These are phyloP conservation scores for Diplotaxis tenuifolia DNA, from an alignment of 345 rosid genomes.

Conservation along the genomic window DNA sequence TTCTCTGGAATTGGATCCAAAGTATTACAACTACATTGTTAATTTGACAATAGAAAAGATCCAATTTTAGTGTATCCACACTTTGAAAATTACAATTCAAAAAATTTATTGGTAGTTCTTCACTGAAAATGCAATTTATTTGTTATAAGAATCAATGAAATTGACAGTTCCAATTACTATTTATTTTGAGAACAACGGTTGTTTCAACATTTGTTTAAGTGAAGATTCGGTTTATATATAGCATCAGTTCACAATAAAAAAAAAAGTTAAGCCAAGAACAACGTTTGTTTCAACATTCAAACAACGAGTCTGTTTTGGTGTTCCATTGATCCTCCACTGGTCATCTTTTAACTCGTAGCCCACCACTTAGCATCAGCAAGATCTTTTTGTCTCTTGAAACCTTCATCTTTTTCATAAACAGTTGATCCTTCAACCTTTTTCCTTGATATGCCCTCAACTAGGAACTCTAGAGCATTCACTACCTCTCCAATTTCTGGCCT, in stretches of 20 bases:
- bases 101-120: too few species aligned
- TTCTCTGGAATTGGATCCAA: too few species aligned
- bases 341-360: neutral
- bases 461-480: neutral
- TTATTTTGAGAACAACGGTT: too few species aligned
- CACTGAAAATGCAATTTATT: too few species aligned
- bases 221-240: neutral
- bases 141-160: too few species aligned
- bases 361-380: neutral
- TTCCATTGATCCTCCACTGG: neutral
- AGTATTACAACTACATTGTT: too few species aligned
- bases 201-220: too few species aligned
- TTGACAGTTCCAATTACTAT: too few species aligned
- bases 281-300: neutral
- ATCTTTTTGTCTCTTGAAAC: neutral
- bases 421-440: neutral
- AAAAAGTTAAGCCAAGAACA: neutral
- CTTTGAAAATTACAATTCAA: too few species aligned
- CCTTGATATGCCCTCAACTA: neutral
- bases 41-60: too few species aligned
- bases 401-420: neutral
- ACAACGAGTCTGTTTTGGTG: too few species aligned
- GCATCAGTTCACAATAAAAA: neutral
- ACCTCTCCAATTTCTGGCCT: neutral
- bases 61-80: too few species aligned